A percentile compares a stretch with the other conserved stretches of the same genome.
Evolutionary conservation across 140 eudicot genomes (phyloP).

Genomic region (Senecio squalidus): DNA sequence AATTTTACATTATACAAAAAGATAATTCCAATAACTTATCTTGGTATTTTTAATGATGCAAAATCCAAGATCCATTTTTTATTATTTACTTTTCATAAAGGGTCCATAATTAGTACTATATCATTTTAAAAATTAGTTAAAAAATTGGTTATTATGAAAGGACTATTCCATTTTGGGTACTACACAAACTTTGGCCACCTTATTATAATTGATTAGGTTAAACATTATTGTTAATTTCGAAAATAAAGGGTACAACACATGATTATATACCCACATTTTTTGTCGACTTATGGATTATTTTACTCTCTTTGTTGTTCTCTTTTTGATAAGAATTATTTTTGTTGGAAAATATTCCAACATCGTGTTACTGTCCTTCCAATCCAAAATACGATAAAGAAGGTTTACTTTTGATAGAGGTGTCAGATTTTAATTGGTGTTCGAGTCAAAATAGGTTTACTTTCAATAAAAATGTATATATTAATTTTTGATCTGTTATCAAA

Average conservation of each 20-base stretch:
- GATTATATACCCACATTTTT: constrained; percentile 26
- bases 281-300: constrained; percentile 6
- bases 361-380: neutral
- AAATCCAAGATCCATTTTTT: constrained; percentile 17
- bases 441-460: too few relatives aligned
- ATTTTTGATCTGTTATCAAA: too few relatives aligned
- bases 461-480: too few relatives aligned
- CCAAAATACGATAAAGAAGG: too few relatives aligned
- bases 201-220: constrained; percentile 6
- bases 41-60: neutral
- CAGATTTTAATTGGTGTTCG: too few relatives aligned
- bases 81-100: constrained; percentile 20
- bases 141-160: constrained; percentile 10
- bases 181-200: constrained; percentile 26
- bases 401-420: too few relatives aligned
- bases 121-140: constrained; percentile 9
- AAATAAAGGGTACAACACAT: constrained; percentile 19
- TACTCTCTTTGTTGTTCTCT: neutral
- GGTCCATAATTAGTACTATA: constrained; percentile 22
- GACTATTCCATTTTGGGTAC: constrained; percentile 26
- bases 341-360: constrained; percentile 28
- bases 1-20: neutral
- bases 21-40: constrained; percentile 5
- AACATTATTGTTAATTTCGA: neutral
- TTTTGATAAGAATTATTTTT: constrained; percentile 11